Conservation (phyloP, 306 rosid species). For the Delonix regia region DNA sequence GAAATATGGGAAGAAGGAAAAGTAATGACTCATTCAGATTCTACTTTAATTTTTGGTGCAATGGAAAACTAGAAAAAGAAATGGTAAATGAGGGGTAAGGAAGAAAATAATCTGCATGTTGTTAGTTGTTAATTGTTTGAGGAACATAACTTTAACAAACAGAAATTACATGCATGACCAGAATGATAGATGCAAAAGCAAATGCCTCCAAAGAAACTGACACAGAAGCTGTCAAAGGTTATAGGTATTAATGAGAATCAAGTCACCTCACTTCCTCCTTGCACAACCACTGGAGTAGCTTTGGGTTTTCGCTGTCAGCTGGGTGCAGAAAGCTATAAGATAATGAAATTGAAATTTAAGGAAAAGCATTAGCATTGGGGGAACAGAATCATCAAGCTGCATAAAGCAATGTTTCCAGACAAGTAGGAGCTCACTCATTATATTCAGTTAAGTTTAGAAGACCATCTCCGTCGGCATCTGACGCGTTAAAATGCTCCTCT, state of each 20-base stretch:
- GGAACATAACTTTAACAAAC: neutral
- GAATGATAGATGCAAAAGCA: neutral
- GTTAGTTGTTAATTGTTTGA: neutral
- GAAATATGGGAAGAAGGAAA: neutral
- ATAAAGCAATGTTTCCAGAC: conserved; percentile 21
- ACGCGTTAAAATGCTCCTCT: conserved; percentile 88
- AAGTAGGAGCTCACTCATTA: conserved; percentile 77
- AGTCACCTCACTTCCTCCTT: conserved; percentile 90
- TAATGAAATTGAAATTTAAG: conserved; percentile 8
- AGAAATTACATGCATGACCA: neutral
- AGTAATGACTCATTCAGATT: neutral
- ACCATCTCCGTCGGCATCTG: conserved; percentile 85
- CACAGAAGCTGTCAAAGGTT: conserved; percentile 8
- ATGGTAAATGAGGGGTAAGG: neutral
- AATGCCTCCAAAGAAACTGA: neutral
- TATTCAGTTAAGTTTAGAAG: conserved; percentile 78
- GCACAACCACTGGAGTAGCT: conserved; percentile 84
- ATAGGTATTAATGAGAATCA: conserved; percentile 22
- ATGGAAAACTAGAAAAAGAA: neutral
- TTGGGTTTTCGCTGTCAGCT: conserved; percentile 83
- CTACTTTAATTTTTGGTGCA: neutral
- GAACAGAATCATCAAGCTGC: conserved; percentile 1
- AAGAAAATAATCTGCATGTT: neutral
- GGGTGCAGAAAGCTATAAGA: conserved; percentile 86
- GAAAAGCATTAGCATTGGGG: conserved; percentile 22